Evolutionary conservation across 352 stramenopile genomes (phyloP), one percentile per base, ranked within the genome.

Genomic region (Lagenidium sp.): DNA sequence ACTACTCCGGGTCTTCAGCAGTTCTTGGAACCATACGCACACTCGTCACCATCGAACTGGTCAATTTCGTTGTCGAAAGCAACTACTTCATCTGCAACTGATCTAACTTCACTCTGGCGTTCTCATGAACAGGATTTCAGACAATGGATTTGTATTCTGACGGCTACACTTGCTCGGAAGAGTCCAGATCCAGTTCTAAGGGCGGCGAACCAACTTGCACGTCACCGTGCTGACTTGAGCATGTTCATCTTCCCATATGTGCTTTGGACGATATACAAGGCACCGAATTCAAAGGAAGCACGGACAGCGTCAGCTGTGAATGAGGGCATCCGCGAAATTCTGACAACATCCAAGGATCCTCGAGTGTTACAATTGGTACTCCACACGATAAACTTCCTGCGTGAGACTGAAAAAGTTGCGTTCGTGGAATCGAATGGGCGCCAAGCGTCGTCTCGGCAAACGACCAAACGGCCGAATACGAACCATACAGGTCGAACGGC

Each of bases 211-310:
- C 41, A 46, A 3, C 44, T 94, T 16, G 36, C 57, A 24, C 38
- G 49, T 6, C 43, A 77, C 48, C 60, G 70, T 25, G 44, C 56
- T 16, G 72, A 87, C 41, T 60, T 91, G 35, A 72, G 78, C 6
- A 50, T 88, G 15, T 90, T 90, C 34, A 47, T 90, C 2, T 88
- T 94, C 39, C 80, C 82, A 0, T 86, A 84, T 21, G 59, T 65
- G 5, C 28, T 94, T 0, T 78, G 63, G 52, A 47, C 41, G 12
- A 39, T 63, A 19, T 29, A 80, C n/a, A n/a, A n/a, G n/a, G n/a
- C n/a, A n/a, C n/a, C n/a, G n/a, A n/a, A n/a, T n/a, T n/a, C n/a
- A n/a, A n/a, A n/a, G n/a, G n/a, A n/a, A n/a, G n/a, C n/a, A n/a
- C n/a, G n/a, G n/a, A n/a, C n/a, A n/a, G n/a, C n/a, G n/a, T n/a